These are phyloP conservation scores for Cucumis cinereus DNA, from an alignment of 306 rosid species.

Conservation along the genomic window DNA sequence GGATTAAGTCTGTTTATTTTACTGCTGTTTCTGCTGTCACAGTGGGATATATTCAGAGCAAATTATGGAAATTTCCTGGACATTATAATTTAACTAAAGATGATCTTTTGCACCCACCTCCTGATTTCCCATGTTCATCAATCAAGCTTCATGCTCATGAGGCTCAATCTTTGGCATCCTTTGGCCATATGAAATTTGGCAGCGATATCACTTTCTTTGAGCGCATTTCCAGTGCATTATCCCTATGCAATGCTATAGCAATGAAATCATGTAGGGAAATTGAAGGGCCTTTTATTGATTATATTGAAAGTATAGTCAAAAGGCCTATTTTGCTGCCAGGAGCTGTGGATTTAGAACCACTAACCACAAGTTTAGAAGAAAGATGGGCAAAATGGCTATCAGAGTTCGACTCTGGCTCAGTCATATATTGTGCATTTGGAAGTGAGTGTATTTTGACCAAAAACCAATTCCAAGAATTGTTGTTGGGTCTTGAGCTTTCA, in stretches of 20 bases:
- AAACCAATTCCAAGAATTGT: conserved; percentile 34
- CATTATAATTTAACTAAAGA: conserved; percentile 2
- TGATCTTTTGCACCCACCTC: conserved; percentile 23
- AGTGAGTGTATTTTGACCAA: conserved; percentile 31
- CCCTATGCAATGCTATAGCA: conserved; percentile 28
- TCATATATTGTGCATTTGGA: conserved; percentile 52
- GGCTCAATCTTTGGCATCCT: conserved; percentile 10
- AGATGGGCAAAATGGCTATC: conserved; percentile 46
- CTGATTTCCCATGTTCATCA: conserved; percentile 30
- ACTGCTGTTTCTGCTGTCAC: conserved; percentile 24
- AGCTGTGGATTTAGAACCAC: conserved; percentile 15
- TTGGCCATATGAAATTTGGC: conserved; percentile 12
- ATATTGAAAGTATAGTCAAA: conserved; percentile 16
- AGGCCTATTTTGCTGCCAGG: conserved; percentile 47
- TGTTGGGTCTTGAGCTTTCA: conserved; percentile 57
- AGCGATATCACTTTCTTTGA: conserved; percentile 16
- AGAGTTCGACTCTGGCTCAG: conserved; percentile 23
- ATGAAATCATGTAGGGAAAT: conserved; percentile 47
- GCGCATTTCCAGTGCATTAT: conserved; percentile 18
- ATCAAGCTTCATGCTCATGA: conserved; percentile 32
- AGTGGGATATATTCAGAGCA: conserved; percentile 23
- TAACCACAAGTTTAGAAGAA: conserved; percentile 22
- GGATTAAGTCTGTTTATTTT: conserved; percentile 30
- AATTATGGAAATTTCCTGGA: conserved; percentile 20
- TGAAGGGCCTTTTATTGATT: conserved; percentile 42